A percentile compares a stretch with the other conserved stretches of the same genome.
Evolutionary conservation across 2,329 filamentous ascomycete species (phyloP).

Genomic region (Colletotrichum lentis): DNA sequence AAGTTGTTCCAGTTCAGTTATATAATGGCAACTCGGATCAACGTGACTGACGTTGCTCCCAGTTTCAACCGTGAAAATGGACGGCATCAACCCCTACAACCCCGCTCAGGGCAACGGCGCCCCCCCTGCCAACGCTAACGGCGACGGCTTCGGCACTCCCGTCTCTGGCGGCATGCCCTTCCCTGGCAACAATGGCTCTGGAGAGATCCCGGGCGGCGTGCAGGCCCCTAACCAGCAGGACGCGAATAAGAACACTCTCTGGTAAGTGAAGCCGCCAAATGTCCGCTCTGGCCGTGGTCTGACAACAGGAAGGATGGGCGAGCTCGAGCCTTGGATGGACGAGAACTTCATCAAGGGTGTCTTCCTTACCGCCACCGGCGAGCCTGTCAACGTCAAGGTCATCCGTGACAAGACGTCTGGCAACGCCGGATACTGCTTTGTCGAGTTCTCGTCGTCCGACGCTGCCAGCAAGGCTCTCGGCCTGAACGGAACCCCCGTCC

Average conservation of each 20-base stretch:
- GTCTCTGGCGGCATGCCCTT: conserved; percentile 46
- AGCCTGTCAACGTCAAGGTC: conserved; percentile 98
- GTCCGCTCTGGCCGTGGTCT: not conserved
- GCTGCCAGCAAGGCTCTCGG: conserved; percentile 90
- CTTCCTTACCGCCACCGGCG: conserved; percentile 86
- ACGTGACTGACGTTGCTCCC: not conserved
- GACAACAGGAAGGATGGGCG: conserved; percentile 83
- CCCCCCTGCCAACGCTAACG: conserved; percentile 50
- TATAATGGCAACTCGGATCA: not conserved
- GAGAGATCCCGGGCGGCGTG: conserved; percentile 43
- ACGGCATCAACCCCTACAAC: conserved; percentile 48
- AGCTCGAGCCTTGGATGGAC: conserved; percentile 98
- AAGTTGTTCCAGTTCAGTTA: not conserved
- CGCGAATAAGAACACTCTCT: conserved; percentile 65
- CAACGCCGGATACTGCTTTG: conserved; percentile 98
- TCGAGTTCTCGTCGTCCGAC: conserved; percentile 85
- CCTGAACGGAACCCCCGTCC: conserved; percentile 87
- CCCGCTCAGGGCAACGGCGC: conserved; percentile 45
- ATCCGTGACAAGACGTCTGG: conserved; percentile 99
- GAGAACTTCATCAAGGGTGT: conserved; percentile 98
- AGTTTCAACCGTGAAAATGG: conserved; percentile 42
- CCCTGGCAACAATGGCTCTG: conserved; percentile 47
- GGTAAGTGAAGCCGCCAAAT: conserved; percentile 51
- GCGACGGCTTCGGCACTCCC: conserved; percentile 47
- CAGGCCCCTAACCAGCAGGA: conserved; percentile 49